Evolutionary conservation across 2,329 filamentous ascomycete genomes (phyloP).

Genomic region (Rosellinia necatrix): DNA sequence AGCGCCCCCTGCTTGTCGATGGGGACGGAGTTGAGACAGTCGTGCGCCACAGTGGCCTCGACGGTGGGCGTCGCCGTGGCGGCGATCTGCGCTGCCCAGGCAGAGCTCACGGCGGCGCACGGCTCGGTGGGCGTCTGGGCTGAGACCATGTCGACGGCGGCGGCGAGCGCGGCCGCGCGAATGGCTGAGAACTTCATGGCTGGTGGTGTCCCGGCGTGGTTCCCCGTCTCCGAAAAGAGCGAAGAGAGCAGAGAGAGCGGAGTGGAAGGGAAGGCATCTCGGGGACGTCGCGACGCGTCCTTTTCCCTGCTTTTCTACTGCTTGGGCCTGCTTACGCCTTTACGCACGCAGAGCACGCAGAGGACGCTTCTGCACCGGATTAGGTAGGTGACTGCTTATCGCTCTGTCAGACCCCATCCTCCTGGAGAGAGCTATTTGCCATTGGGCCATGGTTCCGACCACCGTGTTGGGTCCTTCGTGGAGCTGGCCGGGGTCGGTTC

Average conservation of each 20-base stretch:
- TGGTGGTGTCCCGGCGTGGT: neutral
- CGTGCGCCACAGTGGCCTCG: slow-evolving; percentile 45
- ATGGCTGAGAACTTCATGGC: slow-evolving; percentile 28
- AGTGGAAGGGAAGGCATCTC: slow-evolving; percentile 11
- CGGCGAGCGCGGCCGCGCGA: slow-evolving; percentile 23
- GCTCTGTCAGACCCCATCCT: slow-evolving; percentile 8
- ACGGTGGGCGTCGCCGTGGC: slow-evolving; percentile 42
- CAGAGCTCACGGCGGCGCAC: slow-evolving; percentile 39
- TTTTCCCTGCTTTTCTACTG: slow-evolving; percentile 11
- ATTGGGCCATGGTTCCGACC: slow-evolving; percentile 19
- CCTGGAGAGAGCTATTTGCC: neutral
- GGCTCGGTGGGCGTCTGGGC: slow-evolving; percentile 34
- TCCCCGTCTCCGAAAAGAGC: slow-evolving; percentile 16
- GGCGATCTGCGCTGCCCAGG: slow-evolving; percentile 38
- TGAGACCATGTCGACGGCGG: slow-evolving; percentile 11
- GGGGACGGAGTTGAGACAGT: slow-evolving; percentile 49
- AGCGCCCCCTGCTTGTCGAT: slow-evolving; percentile 46
- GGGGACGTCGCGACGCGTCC: slow-evolving; percentile 4
- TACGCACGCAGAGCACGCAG: slow-evolving; percentile 15
- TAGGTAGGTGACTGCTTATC: slow-evolving; percentile 29
- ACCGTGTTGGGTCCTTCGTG: slow-evolving; percentile 10
- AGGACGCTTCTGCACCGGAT: slow-evolving; percentile 21
- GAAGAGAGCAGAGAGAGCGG: slow-evolving; percentile 9
- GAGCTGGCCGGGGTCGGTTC: slow-evolving; percentile 11
- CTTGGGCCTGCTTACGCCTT: too few species aligned